phyloP scores from a whole-genome alignment of 2,329 filamentous ascomycete genomes.

The Pleoardoris graminearum region DNA sequence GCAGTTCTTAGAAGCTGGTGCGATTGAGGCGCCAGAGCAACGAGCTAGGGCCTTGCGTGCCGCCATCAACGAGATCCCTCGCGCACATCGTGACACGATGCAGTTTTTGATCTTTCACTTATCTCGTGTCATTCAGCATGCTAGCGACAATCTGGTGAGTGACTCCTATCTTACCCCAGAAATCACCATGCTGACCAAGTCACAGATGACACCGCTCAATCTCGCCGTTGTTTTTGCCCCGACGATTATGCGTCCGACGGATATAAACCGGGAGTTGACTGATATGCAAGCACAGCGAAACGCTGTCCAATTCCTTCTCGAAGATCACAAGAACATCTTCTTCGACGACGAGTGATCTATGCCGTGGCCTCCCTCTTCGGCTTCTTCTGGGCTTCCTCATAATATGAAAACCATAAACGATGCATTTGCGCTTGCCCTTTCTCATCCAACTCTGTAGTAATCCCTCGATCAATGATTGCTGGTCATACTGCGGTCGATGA shows the following conservation, averaged over 20 bases:
- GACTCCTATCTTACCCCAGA: not conserved
- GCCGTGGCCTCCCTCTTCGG: not conserved
- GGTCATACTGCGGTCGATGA: slow-evolving; percentile 1
- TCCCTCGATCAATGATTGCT: not conserved
- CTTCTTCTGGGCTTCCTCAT: not conserved
- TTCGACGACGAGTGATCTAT: slow-evolving; percentile 33
- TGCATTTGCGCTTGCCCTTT: not conserved
- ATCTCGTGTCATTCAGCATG: slow-evolving; percentile 78
- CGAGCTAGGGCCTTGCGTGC: slow-evolving; percentile 64
- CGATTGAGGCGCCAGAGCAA: slow-evolving; percentile 63
- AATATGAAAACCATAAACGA: not conserved
- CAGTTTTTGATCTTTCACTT: slow-evolving; percentile 96
- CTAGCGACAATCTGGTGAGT: slow-evolving; percentile 80
- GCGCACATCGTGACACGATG: slow-evolving; percentile 82
- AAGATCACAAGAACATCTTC: slow-evolving; percentile 85
- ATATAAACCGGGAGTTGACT: slow-evolving; percentile 90
- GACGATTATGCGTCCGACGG: slow-evolving; percentile 91
- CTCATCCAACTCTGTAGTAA: slow-evolving; percentile 6
- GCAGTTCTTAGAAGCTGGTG: slow-evolving; percentile 76
- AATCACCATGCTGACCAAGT: slow-evolving; percentile 19
- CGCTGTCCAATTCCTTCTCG: slow-evolving; percentile 89
- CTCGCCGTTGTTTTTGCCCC: slow-evolving; percentile 96
- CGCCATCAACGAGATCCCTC: slow-evolving; percentile 77
- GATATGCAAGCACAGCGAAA: slow-evolving; percentile 94
- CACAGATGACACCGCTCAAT: slow-evolving; percentile 91